A percentile compares a stretch with the other conserved stretches of the same genome.
phyloP scores from a whole-genome alignment of 345 rosid species.

The Aquilaria sinensis region DNA sequence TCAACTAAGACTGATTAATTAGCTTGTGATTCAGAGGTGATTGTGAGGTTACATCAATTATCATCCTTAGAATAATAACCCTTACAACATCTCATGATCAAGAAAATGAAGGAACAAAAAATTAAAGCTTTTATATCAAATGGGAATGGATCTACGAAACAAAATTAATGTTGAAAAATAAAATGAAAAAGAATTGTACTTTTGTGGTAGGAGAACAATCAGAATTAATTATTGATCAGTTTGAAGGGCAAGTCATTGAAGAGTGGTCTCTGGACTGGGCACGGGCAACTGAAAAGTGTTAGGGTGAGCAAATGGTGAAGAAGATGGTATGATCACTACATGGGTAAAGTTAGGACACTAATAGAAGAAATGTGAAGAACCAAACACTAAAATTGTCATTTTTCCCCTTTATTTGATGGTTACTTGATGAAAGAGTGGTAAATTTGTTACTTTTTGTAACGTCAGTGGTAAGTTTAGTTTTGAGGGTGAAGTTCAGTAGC shows the following conservation, averaged over 20 bases:
- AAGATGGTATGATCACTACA: too few relatives aligned
- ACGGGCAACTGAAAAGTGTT: not conserved
- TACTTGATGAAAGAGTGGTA: too few relatives aligned
- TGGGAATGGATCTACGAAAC: slow-evolving; percentile 17
- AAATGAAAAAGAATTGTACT: too few relatives aligned
- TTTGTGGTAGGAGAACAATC: not conserved
- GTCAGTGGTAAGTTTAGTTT: too few relatives aligned
- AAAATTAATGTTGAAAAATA: not conserved
- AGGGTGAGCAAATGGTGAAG: too few relatives aligned
- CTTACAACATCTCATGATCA: not conserved
- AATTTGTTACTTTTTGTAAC: too few relatives aligned
- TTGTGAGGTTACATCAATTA: not conserved
- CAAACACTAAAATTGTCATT: too few relatives aligned
- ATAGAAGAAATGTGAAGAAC: too few relatives aligned
- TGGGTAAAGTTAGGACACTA: too few relatives aligned
- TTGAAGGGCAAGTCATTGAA: slow-evolving; percentile 3
- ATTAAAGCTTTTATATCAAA: slow-evolving; percentile 6
- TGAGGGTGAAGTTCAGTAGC: too few relatives aligned
- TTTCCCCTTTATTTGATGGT: too few relatives aligned
- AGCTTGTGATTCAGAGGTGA: slow-evolving; percentile 8
- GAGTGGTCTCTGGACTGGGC: slow-evolving; percentile 17
- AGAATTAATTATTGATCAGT: not conserved
- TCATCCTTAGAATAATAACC: slow-evolving; percentile 4
- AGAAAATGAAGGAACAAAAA: not conserved
- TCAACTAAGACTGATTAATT: slow-evolving; percentile 3